Evolutionary conservation across 2,329 filamentous ascomycete genomes (phyloP).

Genomic region (Apiospora arundinis): DNA sequence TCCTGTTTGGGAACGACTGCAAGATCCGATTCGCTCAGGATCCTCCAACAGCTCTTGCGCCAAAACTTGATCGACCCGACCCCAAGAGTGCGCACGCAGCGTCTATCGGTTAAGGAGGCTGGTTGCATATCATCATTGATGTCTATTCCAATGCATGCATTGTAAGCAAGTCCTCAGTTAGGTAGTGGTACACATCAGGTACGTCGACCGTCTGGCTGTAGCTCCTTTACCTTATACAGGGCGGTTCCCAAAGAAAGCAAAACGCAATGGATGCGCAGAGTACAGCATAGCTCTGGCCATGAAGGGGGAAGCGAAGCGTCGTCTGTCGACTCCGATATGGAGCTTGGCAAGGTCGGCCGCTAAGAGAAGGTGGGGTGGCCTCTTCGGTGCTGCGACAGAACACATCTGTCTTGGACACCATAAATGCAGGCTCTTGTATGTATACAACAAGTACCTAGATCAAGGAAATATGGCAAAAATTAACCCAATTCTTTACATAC

Average conservation of each 20-base stretch:
- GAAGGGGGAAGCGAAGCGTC: background rate
- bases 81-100: too few species aligned
- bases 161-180: too few species aligned
- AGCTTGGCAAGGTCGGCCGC: background rate
- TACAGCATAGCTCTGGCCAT: too few species aligned
- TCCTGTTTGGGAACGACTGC: constrained; percentile 2
- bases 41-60: background rate
- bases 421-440: too few species aligned
- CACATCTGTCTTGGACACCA: background rate
- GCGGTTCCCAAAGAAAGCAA: too few species aligned
- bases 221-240: too few species aligned
- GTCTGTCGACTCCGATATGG: too few species aligned
- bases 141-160: too few species aligned
- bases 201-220: too few species aligned
- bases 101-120: background rate
- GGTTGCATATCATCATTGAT: too few species aligned
- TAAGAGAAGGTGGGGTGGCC: background rate
- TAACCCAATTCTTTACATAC: background rate
- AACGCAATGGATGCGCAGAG: too few species aligned
- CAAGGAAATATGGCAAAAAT: background rate
- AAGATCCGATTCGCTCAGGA: background rate
- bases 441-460: background rate
- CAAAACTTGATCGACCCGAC: background rate
- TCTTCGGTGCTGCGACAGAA: background rate
- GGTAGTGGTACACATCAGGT: too few species aligned